Conservation (phyloP, 2,329 filamentous ascomycete species). For the Ophiostoma populinum region DNA sequence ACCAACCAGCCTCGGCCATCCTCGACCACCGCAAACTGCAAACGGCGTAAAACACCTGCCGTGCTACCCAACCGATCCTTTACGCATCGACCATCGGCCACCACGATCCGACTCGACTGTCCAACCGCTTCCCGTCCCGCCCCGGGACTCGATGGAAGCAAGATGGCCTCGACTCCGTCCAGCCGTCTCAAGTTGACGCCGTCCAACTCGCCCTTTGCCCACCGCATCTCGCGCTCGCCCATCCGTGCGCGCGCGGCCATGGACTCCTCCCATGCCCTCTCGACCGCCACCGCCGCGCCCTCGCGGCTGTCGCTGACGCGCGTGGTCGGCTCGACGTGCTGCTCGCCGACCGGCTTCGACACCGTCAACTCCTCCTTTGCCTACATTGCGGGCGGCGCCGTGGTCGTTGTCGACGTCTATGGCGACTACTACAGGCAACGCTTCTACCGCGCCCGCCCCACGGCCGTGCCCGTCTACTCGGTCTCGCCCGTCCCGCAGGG, state of each 20-base stretch:
- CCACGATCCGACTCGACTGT: not conserved
- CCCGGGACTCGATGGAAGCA: constrained; percentile 31
- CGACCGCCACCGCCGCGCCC: constrained; percentile 18
- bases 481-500: constrained; percentile 32
- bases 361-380: constrained; percentile 64
- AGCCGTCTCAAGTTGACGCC: constrained; percentile 54
- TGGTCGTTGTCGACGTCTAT: constrained; percentile 72
- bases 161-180: constrained; percentile 42
- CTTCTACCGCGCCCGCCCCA: constrained; percentile 78
- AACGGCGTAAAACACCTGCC: too few species aligned
- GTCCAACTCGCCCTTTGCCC: constrained; percentile 54
- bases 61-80: not conserved
- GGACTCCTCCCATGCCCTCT: constrained; percentile 17
- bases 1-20: too few species aligned
- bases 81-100: not conserved
- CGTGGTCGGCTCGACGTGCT: constrained; percentile 82
- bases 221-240: constrained; percentile 46
- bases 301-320: constrained; percentile 56
- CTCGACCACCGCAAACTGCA: too few species aligned
- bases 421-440: constrained; percentile 54
- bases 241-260: constrained; percentile 28
- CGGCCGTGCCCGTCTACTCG: constrained; percentile 49
- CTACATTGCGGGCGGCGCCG: constrained; percentile 82
- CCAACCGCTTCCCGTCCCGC: too few species aligned
- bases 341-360: constrained; percentile 73